Evolutionary conservation across 2,329 filamentous ascomycete species (phyloP), one percentile per base, ranked within the genome.

Genomic region (Epichloe amarillans): DNA sequence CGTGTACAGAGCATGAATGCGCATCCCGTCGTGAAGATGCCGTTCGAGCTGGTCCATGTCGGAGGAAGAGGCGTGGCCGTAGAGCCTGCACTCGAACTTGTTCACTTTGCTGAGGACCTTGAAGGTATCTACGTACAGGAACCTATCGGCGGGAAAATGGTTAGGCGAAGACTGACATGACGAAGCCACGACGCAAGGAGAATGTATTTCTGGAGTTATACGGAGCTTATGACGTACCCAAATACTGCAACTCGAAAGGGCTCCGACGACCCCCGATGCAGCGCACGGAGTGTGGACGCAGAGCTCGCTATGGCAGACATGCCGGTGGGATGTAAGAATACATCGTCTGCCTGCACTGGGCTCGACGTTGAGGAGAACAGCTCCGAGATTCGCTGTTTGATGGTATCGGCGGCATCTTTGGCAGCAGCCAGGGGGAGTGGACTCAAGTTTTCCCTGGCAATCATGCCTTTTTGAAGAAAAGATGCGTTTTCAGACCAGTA

Each of bases 321-420:
- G 19, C 76, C 75, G 2, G 69, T 72, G 12, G 67, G 67, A 54
- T 72, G 76, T 4, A 79, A 62, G 46, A 68, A 75, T 0, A 79
- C 67, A 54, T 76, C 71, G 2, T 59, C 52, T 5, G 15, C n/a
- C 6, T 17, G 17, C 4, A 58, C n/a, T 11, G 12, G 33, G 35
- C 39, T 49, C 7, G 37, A 38, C 11, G 52, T 56, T 1, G 60
- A 57, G 0, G 58, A 58, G 0, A 58, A 46, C 5, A 60, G 44
- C n/a, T 46, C 39, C 2, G 56, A 56, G 37, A 64, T 59, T 14
- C 54, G 52, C 38, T 48, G 50, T 11, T 50, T 52, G 2, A 64
- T 51, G 1, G 10, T 39, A 7, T 53, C 1, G 2, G 40, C 50
- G 11, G 60, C 55, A 10, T 52, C 8, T 6, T 42, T 19, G 1